phyloP scores from a whole-genome alignment of 1,284 basidiomycete genomes.

The Pseudozyma sp. region DNA sequence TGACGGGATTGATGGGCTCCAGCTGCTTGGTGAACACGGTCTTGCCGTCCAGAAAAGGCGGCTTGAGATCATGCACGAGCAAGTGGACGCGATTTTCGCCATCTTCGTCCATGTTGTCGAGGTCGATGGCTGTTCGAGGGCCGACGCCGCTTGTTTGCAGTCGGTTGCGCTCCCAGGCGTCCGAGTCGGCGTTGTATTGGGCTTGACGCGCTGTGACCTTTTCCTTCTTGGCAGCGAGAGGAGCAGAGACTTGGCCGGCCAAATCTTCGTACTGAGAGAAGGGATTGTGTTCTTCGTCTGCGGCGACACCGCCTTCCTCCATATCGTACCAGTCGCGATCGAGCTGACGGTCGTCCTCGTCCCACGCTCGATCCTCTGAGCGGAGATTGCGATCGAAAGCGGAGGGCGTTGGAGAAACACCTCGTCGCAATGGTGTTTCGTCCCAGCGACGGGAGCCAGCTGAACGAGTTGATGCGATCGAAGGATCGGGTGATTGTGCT shows the following conservation, averaged over 20 bases:
- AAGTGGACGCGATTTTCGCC: slow-evolving; percentile 97
- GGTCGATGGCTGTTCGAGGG: slow-evolving; percentile 81
- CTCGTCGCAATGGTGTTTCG: slow-evolving; percentile 33
- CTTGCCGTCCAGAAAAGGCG: slow-evolving; percentile 95
- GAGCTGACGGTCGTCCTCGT: slow-evolving; percentile 54
- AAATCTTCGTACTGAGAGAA: slow-evolving; percentile 85
- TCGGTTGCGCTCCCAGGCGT: slow-evolving; percentile 97
- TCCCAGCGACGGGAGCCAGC: slow-evolving; percentile 49
- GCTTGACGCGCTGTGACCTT: slow-evolving; percentile 68
- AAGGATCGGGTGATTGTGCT: slow-evolving; percentile 7
- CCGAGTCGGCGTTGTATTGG: slow-evolving; percentile 85
- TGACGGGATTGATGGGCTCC: slow-evolving; percentile 95
- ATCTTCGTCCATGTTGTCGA: slow-evolving; percentile 80
- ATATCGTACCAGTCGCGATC: slow-evolving; percentile 66
- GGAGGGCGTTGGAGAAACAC: slow-evolving; percentile 6
- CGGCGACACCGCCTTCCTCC: slow-evolving; percentile 70
- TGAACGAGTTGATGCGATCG: slow-evolving; percentile 24
- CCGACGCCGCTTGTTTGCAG: slow-evolving; percentile 95
- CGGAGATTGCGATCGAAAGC: slow-evolving; percentile 76
- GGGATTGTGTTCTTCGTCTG: slow-evolving; percentile 91
- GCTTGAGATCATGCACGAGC: slow-evolving; percentile 95
- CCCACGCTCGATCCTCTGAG: slow-evolving; percentile 47
- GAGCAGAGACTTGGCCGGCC: slow-evolving; percentile 70
- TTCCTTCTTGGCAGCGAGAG: slow-evolving; percentile 45
- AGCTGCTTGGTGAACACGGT: slow-evolving; percentile 96